Percentiles rank a stretch among this genome's conserved stretches.
These are phyloP conservation scores for Claviceps purpurea DNA, from an alignment of 2,329 filamentous ascomycete genomes.

Conservation along the genomic window DNA sequence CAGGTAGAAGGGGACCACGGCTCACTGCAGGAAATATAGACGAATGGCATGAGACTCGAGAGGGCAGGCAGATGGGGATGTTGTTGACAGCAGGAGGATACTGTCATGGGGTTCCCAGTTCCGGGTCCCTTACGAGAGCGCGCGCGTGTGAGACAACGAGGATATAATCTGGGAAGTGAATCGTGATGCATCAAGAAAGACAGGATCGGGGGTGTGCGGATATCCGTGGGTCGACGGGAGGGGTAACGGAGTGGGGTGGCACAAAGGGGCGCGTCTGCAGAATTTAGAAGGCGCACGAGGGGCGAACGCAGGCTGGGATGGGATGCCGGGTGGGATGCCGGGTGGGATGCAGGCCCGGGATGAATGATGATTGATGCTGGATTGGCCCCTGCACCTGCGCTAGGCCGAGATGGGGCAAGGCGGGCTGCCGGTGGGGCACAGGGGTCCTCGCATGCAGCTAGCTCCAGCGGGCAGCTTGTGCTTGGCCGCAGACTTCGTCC, in stretches of 20 bases:
- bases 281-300: no score
- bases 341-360: background rate
- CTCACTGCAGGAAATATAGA: background rate
- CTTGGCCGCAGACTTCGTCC: slow-evolving; percentile 7
- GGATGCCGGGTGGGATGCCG: no score
- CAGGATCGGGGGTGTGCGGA: no score
- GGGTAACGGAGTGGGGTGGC: no score
- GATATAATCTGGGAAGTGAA: no score
- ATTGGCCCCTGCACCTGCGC: slow-evolving; percentile 8
- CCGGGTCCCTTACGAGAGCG: background rate
- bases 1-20: background rate
- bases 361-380: background rate
- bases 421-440: background rate
- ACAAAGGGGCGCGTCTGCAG: no score
- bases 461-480: background rate
- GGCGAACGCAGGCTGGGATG: no score
- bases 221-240: no score
- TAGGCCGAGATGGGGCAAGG: slow-evolving; percentile 8
- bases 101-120: background rate
- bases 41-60: no score
- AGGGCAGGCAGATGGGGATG: background rate
- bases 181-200: no score
- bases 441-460: slow-evolving; percentile 5
- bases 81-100: background rate
- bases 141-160: background rate